Conservation (phyloP, 2,329 filamentous ascomycete genomes). For the Phyllosticta citriasiana region DNA sequence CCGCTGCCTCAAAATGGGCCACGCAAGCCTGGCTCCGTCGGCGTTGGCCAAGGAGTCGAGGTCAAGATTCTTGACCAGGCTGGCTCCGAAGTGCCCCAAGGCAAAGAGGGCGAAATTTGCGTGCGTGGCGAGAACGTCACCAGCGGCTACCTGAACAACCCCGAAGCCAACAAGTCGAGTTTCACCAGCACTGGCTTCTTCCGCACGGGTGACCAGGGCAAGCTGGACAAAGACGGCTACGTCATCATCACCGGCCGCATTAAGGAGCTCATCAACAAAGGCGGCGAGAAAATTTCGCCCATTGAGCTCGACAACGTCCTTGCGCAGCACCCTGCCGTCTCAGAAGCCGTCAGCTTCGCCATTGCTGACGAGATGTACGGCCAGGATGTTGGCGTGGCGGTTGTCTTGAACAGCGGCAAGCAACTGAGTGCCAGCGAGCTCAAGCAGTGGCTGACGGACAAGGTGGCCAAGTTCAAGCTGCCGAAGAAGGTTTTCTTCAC, state of each 20-base stretch:
- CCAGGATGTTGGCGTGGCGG: conserved; percentile 68
- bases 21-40: conserved; percentile 73
- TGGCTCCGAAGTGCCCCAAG: conserved; percentile 58
- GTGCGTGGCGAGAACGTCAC: conserved; percentile 77
- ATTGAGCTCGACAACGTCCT: conserved; percentile 81
- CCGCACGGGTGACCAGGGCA: conserved; percentile 79
- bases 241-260: conserved; percentile 82
- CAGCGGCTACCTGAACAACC: conserved; percentile 76
- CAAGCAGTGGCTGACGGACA: conserved; percentile 57
- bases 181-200: conserved; percentile 74
- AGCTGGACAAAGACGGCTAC: conserved; percentile 70
- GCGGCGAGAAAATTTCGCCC: conserved; percentile 80
- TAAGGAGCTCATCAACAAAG: conserved; percentile 88
- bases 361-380: conserved; percentile 75
- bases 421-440: conserved; percentile 48
- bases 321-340: conserved; percentile 59
- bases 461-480: conserved; percentile 73
- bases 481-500: conserved; percentile 80
- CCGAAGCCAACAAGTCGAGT: conserved; percentile 60
- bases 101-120: conserved; percentile 70
- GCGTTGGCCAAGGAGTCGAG: conserved; percentile 73
- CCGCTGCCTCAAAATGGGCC: conserved; percentile 49
- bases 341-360: conserved; percentile 75
- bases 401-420: conserved; percentile 60
- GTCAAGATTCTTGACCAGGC: conserved; percentile 64